phyloP scores from a whole-genome alignment of 208 protist species.

The Herpetomonas tarakana region DNA sequence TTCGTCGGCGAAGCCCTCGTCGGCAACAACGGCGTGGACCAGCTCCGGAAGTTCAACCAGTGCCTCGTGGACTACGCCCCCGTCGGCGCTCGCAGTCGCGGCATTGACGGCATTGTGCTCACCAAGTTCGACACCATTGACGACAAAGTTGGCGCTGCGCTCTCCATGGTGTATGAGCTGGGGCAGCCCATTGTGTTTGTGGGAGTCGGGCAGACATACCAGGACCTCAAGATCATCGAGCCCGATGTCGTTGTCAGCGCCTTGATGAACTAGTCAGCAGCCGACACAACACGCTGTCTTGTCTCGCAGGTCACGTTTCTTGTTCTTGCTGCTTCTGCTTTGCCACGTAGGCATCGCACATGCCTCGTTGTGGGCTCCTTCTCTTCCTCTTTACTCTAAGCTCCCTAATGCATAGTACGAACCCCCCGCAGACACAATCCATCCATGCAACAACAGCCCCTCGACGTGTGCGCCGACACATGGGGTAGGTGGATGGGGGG shows the following conservation, averaged over 20 bases:
- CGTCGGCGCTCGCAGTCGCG: constrained; percentile 60
- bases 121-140: constrained; percentile 99
- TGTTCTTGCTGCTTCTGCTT: too few species aligned
- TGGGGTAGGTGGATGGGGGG: too few species aligned
- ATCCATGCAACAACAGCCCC: neutral
- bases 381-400: too few species aligned
- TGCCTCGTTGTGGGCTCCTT: too few species aligned
- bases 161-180: constrained; percentile 99
- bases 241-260: constrained; percentile 94
- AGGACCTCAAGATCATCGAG: constrained; percentile 96
- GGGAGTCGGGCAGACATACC: constrained; percentile 98
- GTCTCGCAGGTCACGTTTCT: constrained; percentile 1
- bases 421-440: neutral
- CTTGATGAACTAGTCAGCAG: constrained; percentile 81
- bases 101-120: constrained; percentile 99
- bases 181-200: constrained; percentile 99
- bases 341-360: too few species aligned
- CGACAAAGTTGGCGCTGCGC: constrained; percentile 99
- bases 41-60: constrained; percentile 98
- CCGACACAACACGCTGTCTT: too few species aligned
- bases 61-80: constrained; percentile 92
- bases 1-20: constrained; percentile 99
- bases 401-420: too few species aligned
- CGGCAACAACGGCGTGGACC: constrained; percentile 99
- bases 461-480: too few species aligned